Conservation (phyloP, 1,139 yeast genomes). For the Lodderomyces metapsilosis region DNA sequence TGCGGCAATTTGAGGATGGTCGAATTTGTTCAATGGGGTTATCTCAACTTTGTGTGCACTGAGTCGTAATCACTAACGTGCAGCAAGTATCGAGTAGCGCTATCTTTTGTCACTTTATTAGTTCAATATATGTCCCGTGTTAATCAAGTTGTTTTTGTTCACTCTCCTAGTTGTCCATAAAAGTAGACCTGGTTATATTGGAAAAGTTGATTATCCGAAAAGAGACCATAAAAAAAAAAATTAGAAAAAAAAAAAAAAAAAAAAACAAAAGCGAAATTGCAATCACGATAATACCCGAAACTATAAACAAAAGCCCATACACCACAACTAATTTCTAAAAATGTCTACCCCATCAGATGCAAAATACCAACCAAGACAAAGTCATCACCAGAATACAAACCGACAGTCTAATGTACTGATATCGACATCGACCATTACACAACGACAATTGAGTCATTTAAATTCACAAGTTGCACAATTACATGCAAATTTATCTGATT, state of each 20-base stretch:
- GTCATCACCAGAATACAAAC: not conserved
- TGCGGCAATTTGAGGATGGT: too few species aligned
- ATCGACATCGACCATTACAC: slow-evolving; percentile 10
- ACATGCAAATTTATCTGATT: slow-evolving; percentile 57
- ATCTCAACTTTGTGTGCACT: too few species aligned
- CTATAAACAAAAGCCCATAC: slow-evolving; percentile 1
- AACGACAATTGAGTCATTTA: slow-evolving; percentile 58
- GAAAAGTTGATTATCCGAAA: too few species aligned
- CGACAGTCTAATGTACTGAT: not conserved
- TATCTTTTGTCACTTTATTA: too few species aligned
- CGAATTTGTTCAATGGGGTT: too few species aligned
- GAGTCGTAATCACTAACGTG: too few species aligned
- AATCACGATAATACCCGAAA: slow-evolving; percentile 2
- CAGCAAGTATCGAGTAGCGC: too few species aligned
- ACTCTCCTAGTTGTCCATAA: not conserved
- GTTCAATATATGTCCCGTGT: too few species aligned
- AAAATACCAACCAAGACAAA: not conserved
- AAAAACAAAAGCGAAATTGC: not conserved
- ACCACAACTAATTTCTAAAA: not conserved
- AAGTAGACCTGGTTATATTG: too few species aligned
- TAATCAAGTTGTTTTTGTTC: too few species aligned
- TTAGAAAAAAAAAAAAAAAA: not conserved
- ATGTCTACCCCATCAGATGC: not conserved
- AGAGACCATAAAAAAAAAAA: not conserved
- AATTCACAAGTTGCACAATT: slow-evolving; percentile 64